phyloP scores from a whole-genome alignment of 169 alveolate species.

The Cryptosporidium muris region DNA sequence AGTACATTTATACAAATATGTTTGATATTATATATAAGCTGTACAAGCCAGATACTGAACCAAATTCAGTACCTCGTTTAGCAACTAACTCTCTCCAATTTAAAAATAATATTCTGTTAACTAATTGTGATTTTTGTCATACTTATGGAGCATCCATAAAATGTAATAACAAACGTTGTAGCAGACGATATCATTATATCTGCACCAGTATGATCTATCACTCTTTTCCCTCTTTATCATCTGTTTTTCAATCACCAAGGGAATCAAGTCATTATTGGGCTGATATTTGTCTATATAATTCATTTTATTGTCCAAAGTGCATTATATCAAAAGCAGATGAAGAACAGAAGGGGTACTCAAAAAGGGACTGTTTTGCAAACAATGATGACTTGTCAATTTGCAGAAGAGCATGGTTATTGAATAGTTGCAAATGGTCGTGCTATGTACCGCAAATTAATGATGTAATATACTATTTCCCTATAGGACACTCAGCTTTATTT shows the following conservation, averaged over 20 bases:
- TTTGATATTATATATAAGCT: constrained; percentile 29
- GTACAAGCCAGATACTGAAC: constrained; percentile 17
- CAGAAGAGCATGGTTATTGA: constrained; percentile 35
- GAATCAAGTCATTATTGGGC: constrained; percentile 61
- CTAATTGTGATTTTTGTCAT: constrained; percentile 31
- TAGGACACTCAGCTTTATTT: constrained; percentile 13
- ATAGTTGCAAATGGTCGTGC: background rate
- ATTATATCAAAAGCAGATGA: constrained; percentile 1
- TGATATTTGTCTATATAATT: constrained; percentile 34
- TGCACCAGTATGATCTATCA: constrained; percentile 42
- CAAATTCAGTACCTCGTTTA: constrained; percentile 20
- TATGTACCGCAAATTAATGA: constrained; percentile 63
- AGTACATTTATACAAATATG: constrained; percentile 45
- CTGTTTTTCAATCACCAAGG: constrained; percentile 44
- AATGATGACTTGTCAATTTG: background rate
- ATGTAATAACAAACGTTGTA: constrained; percentile 36
- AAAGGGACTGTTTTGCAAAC: constrained; percentile 28
- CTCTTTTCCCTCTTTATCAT: constrained; percentile 38
- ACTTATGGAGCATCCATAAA: constrained; percentile 58
- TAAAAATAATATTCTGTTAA: constrained; percentile 7
- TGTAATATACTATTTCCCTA: constrained; percentile 41
- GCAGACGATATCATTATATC: constrained; percentile 50
- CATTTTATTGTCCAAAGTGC: constrained; percentile 61
- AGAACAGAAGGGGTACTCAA: constrained; percentile 53
- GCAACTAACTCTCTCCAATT: constrained; percentile 26